phyloP scores from a whole-genome alignment of 345 rosid genomes.

The Acer campestre region DNA sequence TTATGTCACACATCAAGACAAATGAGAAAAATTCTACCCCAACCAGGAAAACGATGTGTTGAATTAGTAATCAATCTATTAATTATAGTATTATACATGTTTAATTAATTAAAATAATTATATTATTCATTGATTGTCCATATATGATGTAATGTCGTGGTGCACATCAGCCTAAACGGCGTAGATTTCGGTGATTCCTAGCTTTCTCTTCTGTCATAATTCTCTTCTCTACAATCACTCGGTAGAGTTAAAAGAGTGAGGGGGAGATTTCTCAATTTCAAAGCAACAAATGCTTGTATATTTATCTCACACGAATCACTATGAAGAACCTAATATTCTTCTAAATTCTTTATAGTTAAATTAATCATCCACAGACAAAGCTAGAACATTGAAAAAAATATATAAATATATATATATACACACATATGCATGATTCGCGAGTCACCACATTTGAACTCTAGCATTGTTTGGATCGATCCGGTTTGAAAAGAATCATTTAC shows the following conservation, averaged over 20 bases:
- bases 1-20: neutral
- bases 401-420: neutral
- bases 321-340: constrained; percentile 60
- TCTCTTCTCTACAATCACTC: constrained; percentile 16
- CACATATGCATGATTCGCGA: neutral
- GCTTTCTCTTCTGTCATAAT: constrained; percentile 44
- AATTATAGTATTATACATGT: neutral
- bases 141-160: constrained; percentile 37
- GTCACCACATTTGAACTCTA: constrained; percentile 17
- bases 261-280: constrained; percentile 37
- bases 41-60: constrained; percentile 21
- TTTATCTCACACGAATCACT: constrained; percentile 53
- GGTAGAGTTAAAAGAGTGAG: constrained; percentile 23
- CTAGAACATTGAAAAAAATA: constrained; percentile 8
- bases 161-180: constrained; percentile 69
- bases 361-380: constrained; percentile 21
- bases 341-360: constrained; percentile 21
- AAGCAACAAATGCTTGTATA: constrained; percentile 47
- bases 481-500: neutral
- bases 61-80: constrained; percentile 5
- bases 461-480: neutral
- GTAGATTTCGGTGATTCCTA: constrained; percentile 75
- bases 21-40: constrained; percentile 13
- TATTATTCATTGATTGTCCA: neutral
- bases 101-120: neutral